A percentile compares a stretch with the other conserved stretches of the same genome.
These are phyloP conservation scores for Fonticula alba DNA, from an alignment of 78 protist genomes.

Conservation along the genomic window DNA sequence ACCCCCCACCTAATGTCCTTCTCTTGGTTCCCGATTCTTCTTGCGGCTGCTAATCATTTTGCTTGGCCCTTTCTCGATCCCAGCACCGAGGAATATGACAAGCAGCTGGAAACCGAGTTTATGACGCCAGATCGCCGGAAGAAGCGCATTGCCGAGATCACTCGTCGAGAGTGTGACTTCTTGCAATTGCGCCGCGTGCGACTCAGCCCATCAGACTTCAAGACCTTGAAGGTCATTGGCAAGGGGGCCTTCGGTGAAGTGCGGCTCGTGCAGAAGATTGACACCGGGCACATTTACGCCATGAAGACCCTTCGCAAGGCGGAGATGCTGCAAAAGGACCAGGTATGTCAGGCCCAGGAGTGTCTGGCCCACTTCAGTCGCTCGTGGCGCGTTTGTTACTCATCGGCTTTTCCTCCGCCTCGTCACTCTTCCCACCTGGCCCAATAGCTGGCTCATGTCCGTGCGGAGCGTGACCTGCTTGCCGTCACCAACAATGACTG, in stretches of 20 bases:
- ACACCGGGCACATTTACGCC: conserved; percentile 17
- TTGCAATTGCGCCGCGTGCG: not conserved
- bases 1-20: too few relatives aligned
- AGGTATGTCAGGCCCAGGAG: not conserved
- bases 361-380: too few relatives aligned
- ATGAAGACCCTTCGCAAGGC: conserved; percentile 26
- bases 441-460: not conserved
- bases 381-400: too few relatives aligned
- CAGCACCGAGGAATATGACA: too few relatives aligned
- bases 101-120: too few relatives aligned
- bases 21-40: too few relatives aligned
- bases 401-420: not conserved
- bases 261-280: conserved; percentile 13
- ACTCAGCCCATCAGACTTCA: conserved; percentile 6
- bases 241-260: conserved; percentile 49
- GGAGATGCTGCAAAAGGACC: conserved; percentile 2
- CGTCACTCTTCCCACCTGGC: not conserved
- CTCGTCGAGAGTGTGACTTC: not conserved
- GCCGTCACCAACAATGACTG: conserved; percentile 8
- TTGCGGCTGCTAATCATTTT: too few relatives aligned
- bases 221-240: conserved; percentile 16
- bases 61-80: too few relatives aligned
- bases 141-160: too few relatives aligned
- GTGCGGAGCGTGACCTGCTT: conserved; percentile 49
- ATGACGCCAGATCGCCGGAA: too few relatives aligned